Conservation (phyloP, 169 alveolate species). For the Plasmodium yoelii region DNA sequence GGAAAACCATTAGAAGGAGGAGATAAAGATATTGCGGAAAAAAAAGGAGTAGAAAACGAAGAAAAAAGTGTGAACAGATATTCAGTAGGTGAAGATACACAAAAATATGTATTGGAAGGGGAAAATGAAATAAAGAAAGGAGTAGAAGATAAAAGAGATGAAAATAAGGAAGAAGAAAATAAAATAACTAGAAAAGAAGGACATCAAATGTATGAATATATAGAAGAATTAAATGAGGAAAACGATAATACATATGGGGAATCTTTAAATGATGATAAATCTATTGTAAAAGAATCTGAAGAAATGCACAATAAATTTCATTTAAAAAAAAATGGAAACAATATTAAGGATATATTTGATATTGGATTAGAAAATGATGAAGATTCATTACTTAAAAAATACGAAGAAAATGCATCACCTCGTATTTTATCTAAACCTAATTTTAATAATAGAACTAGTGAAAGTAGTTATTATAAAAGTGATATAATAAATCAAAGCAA, state of each 20-base stretch:
- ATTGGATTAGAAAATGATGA: slow-evolving; percentile 40
- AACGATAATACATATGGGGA: slow-evolving; percentile 4
- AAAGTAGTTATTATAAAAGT: slow-evolving; percentile 47
- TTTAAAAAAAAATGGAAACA: slow-evolving; percentile 8
- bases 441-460: slow-evolving; percentile 51
- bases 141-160: not conserved
- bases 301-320: not conserved
- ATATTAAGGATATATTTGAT: slow-evolving; percentile 10
- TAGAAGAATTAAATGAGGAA: not conserved
- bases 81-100: slow-evolving; percentile 1
- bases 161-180: not conserved
- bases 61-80: not conserved
- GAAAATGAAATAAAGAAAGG: slow-evolving; percentile 1
- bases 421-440: slow-evolving; percentile 60
- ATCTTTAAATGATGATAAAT: slow-evolving; percentile 5
- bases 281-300: slow-evolving; percentile 14
- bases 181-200: not conserved
- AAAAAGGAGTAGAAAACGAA: slow-evolving; percentile 6
- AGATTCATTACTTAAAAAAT: slow-evolving; percentile 64
- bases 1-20: slow-evolving; percentile 5
- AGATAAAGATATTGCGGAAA: not conserved
- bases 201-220: slow-evolving; percentile 2
- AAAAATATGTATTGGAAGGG: not conserved
- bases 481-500: slow-evolving; percentile 9
- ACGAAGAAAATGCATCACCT: slow-evolving; percentile 72